Base-by-base conservation (phyloP, 2,329 filamentous ascomycete genomes). In the Colletotrichum abscissum region DNA sequence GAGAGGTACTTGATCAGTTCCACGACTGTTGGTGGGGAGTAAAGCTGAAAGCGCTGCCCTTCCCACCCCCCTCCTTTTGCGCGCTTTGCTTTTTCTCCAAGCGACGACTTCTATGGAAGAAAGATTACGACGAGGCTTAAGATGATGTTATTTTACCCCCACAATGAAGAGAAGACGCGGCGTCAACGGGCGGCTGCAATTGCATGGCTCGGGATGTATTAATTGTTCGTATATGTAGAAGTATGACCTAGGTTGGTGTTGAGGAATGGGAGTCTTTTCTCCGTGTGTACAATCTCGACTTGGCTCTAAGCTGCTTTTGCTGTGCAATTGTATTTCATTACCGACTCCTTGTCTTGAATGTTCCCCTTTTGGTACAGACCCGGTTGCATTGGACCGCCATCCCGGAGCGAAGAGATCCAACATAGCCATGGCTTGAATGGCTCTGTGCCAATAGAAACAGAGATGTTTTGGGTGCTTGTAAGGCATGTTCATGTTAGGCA, bases 191-290 rank as follows among this genome's bases (percentile, higher is more conserved):
- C 28, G 30, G 56, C 19, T 16, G 66, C 66, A 19, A 49, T 7
- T 64, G 66, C 70, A 72, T 72, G 33, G 70, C 59, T 64, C 54
- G 58, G 54, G 7, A 56, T 72, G 59, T 69, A 69, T 69, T 72
- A 60, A 65, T 65, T 60, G 16, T 72, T 54, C 59, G 24, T 72
- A 72, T 60, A 49, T 72, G 69, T 67, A 72, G 69, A 68, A 14
- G 56, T 72, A 69, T 69, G 59, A 60, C 59, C n/a, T 38, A 55
- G 59, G 59, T 59, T 54, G 59, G 59, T 59, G 38, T 64, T 22
- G 22, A 28, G 54, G 42, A 38, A 54, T 26, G 26, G n/a, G 52
- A 33, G 52, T 49, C 49, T 24, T 9, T 6, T 46, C 6, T 9
- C 30, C 57, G 6, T 42, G 19, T 22, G 14, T 16, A 42, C 5